A percentile compares a stretch with the other conserved stretches of the same genome.
Evolutionary conservation across 345 rosid species (phyloP).

Genomic region (Dipteronia sinensis): DNA sequence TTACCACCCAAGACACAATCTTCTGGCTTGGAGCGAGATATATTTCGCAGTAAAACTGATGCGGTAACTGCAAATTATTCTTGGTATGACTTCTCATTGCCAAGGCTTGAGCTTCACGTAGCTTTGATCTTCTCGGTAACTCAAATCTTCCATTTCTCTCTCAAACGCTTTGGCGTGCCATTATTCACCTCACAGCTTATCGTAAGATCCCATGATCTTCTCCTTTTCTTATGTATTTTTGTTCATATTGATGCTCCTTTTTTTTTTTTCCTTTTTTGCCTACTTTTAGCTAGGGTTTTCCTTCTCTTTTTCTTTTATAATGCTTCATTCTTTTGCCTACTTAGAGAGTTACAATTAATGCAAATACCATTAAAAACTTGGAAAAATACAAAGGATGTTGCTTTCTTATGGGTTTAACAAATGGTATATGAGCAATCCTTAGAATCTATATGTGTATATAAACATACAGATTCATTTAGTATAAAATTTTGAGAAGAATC

Average conservation of each 20-base stretch:
- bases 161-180: constrained; percentile 31
- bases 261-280: no score
- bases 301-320: neutral
- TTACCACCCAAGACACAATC: neutral
- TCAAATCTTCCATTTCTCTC: constrained; percentile 15
- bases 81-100: constrained; percentile 24
- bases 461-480: no score
- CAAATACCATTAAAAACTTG: no score
- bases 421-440: no score
- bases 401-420: no score
- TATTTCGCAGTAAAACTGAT: neutral
- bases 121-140: constrained; percentile 19
- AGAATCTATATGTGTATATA: no score
- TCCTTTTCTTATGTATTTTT: no score
- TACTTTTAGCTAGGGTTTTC: neutral
- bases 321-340: no score
- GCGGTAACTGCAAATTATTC: neutral
- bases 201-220: constrained; percentile 16
- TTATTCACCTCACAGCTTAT: constrained; percentile 31
- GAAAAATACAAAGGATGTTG: no score
- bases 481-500: no score
- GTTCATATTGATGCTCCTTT: neutral
- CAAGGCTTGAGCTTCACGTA: constrained; percentile 34
- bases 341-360: no score
- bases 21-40: neutral